Evolutionary conservation across 2,329 filamentous ascomycete species (phyloP).

Genomic region (Fusarium udum): DNA sequence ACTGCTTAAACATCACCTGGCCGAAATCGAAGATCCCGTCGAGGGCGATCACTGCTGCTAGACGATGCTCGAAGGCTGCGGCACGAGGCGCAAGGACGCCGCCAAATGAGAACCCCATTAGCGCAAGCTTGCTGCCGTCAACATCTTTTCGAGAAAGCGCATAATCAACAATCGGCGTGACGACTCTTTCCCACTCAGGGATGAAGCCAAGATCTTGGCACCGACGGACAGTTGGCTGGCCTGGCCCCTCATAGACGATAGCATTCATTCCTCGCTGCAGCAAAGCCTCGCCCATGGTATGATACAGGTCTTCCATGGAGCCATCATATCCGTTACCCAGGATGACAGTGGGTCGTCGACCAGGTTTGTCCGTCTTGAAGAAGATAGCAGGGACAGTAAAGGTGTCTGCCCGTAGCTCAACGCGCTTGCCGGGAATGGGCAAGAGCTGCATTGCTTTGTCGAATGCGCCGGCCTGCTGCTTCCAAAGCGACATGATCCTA

Average conservation of each 20-base stretch:
- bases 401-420: constrained; percentile 42
- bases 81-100: constrained; percentile 53
- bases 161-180: constrained; percentile 54
- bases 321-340: constrained; percentile 56
- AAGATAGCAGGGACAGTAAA: constrained; percentile 52
- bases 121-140: constrained; percentile 46
- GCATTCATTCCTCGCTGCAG: constrained; percentile 55
- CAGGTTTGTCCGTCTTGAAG: constrained; percentile 38
- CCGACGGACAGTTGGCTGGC: constrained; percentile 54
- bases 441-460: constrained; percentile 50
- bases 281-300: constrained; percentile 47
- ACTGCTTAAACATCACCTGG: neutral
- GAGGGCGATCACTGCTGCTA: constrained; percentile 46
- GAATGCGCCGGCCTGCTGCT: constrained; percentile 49
- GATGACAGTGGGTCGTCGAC: constrained; percentile 51
- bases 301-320: constrained; percentile 55
- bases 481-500: constrained; percentile 51
- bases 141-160: constrained; percentile 43
- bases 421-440: constrained; percentile 48
- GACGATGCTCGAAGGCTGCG: constrained; percentile 55
- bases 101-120: constrained; percentile 55
- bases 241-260: constrained; percentile 58
- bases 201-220: constrained; percentile 55
- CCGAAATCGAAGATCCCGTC: constrained; percentile 9
- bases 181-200: constrained; percentile 54